Evolutionary conservation across 192 early-diverging fungal genomes (phyloP).

Genomic region (Spinellus fusiger): DNA sequence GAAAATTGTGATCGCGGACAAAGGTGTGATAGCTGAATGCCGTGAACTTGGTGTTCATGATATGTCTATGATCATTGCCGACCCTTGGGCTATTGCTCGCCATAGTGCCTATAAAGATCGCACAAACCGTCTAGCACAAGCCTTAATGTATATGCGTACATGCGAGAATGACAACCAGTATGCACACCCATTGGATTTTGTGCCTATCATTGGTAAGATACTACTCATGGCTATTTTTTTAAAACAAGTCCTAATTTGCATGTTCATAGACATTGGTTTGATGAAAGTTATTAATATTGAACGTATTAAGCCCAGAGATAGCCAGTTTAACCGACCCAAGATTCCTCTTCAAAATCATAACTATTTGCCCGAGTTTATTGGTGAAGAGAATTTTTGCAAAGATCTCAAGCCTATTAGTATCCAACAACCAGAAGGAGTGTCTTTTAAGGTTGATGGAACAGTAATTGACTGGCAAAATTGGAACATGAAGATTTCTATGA

Average conservation of each 20-base stretch:
- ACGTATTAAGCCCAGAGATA: conserved; percentile 24
- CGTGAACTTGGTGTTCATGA: conserved; percentile 30
- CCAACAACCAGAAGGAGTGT: conserved; percentile 35
- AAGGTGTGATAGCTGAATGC: conserved; percentile 24
- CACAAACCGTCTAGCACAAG: conserved; percentile 27
- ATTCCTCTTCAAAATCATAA: conserved; percentile 33
- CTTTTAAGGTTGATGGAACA: conserved; percentile 32
- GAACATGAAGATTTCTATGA: conserved; percentile 36
- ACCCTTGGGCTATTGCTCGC: conserved; percentile 36
- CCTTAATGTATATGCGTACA: conserved; percentile 34
- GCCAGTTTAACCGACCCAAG: conserved; percentile 30
- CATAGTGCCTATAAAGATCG: conserved; percentile 16
- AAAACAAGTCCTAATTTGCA: not conserved
- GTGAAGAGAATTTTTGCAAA: conserved; percentile 28
- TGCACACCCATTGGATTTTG: conserved; percentile 36
- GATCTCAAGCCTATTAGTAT: conserved; percentile 36
- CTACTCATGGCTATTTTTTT: not conserved
- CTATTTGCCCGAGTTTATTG: conserved; percentile 35
- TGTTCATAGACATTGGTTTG: conserved; percentile 16
- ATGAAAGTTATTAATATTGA: conserved; percentile 36
- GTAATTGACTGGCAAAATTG: conserved; percentile 40
- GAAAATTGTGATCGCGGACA: conserved; percentile 23
- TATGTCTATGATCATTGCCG: conserved; percentile 28
- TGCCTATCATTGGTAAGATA: conserved; percentile 34
- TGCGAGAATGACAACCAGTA: conserved; percentile 37